These are phyloP conservation scores for Berkeleyomyces rouxiae DNA, from an alignment of 2,329 filamentous ascomycete species.

Conservation along the genomic window DNA sequence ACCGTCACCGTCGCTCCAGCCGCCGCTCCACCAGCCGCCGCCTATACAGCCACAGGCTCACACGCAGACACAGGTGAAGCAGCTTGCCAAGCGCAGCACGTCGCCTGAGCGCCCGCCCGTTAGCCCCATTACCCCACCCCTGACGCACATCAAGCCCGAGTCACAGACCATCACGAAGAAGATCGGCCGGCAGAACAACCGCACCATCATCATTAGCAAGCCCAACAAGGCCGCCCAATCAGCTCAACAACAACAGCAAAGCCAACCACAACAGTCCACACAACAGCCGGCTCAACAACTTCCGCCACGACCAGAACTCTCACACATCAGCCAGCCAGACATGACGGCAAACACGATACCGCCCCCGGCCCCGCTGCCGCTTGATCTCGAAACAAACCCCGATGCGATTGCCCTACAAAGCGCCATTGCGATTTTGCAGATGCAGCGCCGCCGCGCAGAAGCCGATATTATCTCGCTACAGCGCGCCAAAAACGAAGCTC, in stretches of 20 bases:
- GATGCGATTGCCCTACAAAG: conserved; percentile 77
- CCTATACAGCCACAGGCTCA: background rate
- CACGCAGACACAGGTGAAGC: background rate
- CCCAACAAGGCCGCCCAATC: background rate
- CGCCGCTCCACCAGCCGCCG: conserved; percentile 6
- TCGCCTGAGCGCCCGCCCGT: conserved; percentile 34
- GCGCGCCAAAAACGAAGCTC: conserved; percentile 51
- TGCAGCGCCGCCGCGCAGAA: conserved; percentile 64
- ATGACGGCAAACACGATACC: conserved; percentile 21
- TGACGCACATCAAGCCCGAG: conserved; percentile 22
- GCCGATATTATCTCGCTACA: conserved; percentile 58
- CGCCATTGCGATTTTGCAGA: conserved; percentile 70
- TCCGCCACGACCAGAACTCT: conserved; percentile 24
- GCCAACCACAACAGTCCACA: background rate
- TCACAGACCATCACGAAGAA: conserved; percentile 9
- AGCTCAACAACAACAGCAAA: conserved; percentile 12
- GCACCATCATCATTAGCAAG: conserved; percentile 7
- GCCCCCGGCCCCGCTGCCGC: conserved; percentile 33
- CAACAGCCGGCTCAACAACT: conserved; percentile 15
- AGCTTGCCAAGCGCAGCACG: conserved; percentile 20
- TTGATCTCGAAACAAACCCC: conserved; percentile 51
- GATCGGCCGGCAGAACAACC: conserved; percentile 10
- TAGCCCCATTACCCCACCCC: conserved; percentile 38
- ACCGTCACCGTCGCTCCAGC: conserved; percentile 9
- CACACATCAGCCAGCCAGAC: conserved; percentile 29